phyloP scores from a whole-genome alignment of 495 filamentous ascomycete species.

The Penicillium lividum region DNA sequence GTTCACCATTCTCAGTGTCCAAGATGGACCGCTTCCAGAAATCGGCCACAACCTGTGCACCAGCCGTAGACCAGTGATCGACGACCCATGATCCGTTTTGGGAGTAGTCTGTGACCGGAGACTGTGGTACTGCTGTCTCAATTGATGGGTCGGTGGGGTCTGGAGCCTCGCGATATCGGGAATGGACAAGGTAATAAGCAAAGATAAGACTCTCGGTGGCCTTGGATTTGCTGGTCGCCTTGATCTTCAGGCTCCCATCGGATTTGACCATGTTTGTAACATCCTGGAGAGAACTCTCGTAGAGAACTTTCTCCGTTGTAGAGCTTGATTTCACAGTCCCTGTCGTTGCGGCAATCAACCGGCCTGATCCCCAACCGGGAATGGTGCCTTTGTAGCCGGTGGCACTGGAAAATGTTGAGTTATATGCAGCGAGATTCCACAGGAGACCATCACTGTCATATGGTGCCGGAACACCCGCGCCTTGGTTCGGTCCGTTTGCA shows the following conservation, averaged over 20 bases:
- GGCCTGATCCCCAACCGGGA: constrained; percentile 41
- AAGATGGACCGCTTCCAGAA: constrained; percentile 52
- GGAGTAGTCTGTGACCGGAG: constrained; percentile 20
- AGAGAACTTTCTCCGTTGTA: constrained; percentile 3
- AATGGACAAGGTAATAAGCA: constrained; percentile 5
- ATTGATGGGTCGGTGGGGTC: neutral
- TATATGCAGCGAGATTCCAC: constrained; percentile 36
- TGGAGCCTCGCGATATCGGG: neutral
- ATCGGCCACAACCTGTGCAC: constrained; percentile 41
- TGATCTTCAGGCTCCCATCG: constrained; percentile 3
- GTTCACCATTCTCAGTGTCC: constrained; percentile 26
- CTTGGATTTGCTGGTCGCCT: neutral
- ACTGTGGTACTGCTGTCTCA: neutral
- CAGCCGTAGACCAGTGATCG: constrained; percentile 49
- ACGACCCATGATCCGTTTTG: constrained; percentile 51
- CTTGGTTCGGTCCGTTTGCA: constrained; percentile 50
- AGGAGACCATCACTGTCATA: constrained; percentile 31
- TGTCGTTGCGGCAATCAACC: constrained; percentile 34
- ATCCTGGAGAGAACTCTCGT: neutral
- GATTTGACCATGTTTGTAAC: neutral
- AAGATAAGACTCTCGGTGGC: neutral
- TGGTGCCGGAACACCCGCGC: constrained; percentile 48
- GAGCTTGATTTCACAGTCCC: constrained; percentile 28
- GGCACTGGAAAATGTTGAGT: constrained; percentile 23
- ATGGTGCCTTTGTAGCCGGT: constrained; percentile 33